Base-by-base conservation (phyloP, 305 asterid species). In the Salvia sclarea region DNA sequence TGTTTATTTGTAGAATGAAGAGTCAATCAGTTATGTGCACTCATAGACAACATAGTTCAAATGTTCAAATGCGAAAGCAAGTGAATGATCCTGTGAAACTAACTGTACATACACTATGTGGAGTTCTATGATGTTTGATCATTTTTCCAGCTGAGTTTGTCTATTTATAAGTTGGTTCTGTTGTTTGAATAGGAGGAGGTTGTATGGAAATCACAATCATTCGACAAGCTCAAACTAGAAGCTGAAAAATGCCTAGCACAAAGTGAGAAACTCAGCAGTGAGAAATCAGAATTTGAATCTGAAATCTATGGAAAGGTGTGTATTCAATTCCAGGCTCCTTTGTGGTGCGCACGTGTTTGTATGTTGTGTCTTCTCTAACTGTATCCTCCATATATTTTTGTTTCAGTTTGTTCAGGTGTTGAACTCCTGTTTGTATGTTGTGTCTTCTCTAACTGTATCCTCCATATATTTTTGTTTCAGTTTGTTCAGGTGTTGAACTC, bases 221-320 rank as follows among this genome's bases (percentile, higher is more conserved):
- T 76, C 24, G 86, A 86, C 64, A 85, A 75, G 78, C 79, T 90
- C 54, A 82, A 83, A 72, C 72, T 69, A 60, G 97, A 90, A 73
- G 93, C 94, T 18, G 97, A 87, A 67, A 93, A 88, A 72, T 88
- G 97, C 75, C 75, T 90, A 65, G 84, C 83, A 25, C 97, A 86
- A 68, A 88, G 90, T 63, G 96, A 90, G 81, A 82, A 78, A 69
- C 85, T 90, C 79, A 79, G 76, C 83, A 52, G 47, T 66, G 95
- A 88, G 75, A 88, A 83, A 72, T 81, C 81, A 22, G 89, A 85
- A 58, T 88, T 90, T 16, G 97, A 93, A 76, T 71, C 83, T 28
- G 90, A 85, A 84, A 80, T 79, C 61, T 93, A 88, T 56, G 85
- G 86, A 38, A 90, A 93, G 94, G 98, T 86, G 52, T 40, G 76